A percentile compares a stretch with the other conserved stretches of the same genome.
phyloP scores from a whole-genome alignment of 495 filamentous ascomycete species.

The Clohesyomyces aquaticus region DNA sequence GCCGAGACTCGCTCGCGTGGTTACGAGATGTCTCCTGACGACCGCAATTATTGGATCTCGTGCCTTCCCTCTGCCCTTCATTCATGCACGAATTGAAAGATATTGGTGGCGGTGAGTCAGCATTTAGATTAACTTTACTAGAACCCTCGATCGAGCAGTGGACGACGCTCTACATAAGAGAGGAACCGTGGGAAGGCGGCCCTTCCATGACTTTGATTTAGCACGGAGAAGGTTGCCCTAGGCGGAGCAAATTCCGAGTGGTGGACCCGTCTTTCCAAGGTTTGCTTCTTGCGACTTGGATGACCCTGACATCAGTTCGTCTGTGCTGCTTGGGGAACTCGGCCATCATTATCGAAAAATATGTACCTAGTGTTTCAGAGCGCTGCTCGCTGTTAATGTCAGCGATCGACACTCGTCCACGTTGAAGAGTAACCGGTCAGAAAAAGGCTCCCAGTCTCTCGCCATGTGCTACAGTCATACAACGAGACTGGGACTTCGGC shows the following conservation, averaged over 20 bases:
- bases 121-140: neutral
- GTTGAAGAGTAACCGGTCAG: too few relatives aligned
- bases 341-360: too few relatives aligned
- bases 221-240: neutral
- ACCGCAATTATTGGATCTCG: neutral
- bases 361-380: too few relatives aligned
- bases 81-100: neutral
- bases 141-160: neutral
- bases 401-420: too few relatives aligned
- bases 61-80: neutral
- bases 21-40: slow-evolving; percentile 7
- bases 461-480: too few relatives aligned
- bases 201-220: neutral
- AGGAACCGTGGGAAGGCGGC: neutral
- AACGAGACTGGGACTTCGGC: too few relatives aligned
- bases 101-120: neutral
- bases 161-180: neutral
- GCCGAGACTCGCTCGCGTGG: neutral
- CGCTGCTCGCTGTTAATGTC: too few relatives aligned
- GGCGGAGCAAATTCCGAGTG: neutral
- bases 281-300: neutral
- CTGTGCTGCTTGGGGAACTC: neutral
- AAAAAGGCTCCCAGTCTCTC: too few relatives aligned
- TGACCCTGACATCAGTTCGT: neutral
- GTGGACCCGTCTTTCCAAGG: neutral